These are phyloP conservation scores for Ustilago loliicola DNA, from an alignment of 1,284 basidiomycete genomes.

Conservation along the genomic window DNA sequence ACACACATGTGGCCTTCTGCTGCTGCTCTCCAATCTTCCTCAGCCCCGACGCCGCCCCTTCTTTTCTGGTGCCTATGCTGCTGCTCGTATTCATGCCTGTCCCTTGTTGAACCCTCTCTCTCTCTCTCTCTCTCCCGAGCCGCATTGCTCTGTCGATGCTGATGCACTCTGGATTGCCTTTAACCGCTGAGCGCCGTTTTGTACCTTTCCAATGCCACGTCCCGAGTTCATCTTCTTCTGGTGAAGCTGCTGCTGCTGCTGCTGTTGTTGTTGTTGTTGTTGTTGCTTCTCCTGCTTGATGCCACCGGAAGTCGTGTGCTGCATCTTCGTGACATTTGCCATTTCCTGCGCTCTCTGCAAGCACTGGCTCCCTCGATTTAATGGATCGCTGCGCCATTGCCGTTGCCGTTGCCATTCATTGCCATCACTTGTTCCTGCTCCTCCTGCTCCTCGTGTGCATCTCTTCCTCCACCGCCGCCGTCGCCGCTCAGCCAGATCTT, in stretches of 20 bases:
- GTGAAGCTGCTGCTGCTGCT: background rate
- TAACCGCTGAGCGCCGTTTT: slow-evolving; percentile 11
- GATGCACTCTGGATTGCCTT: background rate
- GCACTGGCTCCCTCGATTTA: slow-evolving; percentile 1
- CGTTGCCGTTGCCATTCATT: background rate
- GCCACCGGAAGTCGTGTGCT: background rate
- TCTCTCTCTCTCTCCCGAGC: background rate
- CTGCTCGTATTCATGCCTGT: background rate
- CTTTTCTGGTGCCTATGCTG: slow-evolving; percentile 4
- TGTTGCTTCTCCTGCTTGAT: background rate
- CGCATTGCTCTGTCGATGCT: background rate
- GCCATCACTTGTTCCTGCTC: background rate
- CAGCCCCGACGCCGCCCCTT: slow-evolving; percentile 1
- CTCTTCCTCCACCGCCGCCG: slow-evolving; percentile 7
- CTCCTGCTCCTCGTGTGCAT: background rate
- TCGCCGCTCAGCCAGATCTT: slow-evolving; percentile 30
- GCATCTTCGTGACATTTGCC: slow-evolving; percentile 5
- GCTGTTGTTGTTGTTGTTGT: background rate
- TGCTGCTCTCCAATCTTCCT: background rate
- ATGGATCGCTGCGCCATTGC: slow-evolving; percentile 1
- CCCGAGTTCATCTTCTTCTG: background rate
- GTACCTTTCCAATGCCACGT: slow-evolving; percentile 7
- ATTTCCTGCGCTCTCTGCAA: slow-evolving; percentile 5
- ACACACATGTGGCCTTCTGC: background rate
- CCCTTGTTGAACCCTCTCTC: background rate